Evolutionary conservation across 2,329 filamentous ascomycete genomes (phyloP).

Genomic region (Coniochaeta sp.): DNA sequence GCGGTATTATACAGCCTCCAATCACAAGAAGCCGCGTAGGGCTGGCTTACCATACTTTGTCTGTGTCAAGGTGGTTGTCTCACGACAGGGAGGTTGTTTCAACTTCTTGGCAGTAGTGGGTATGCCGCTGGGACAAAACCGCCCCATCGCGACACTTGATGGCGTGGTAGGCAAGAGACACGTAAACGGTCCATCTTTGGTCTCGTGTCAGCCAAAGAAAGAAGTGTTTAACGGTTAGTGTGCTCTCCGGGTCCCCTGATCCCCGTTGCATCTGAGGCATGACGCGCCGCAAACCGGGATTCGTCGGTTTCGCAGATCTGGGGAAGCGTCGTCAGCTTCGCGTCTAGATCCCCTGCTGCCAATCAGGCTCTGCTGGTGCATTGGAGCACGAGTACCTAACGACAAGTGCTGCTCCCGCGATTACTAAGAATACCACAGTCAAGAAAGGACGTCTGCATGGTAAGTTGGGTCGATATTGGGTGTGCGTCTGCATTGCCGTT

Average conservation of each 20-base stretch:
- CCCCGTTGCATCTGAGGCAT: neutral
- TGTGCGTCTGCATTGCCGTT: too few relatives aligned
- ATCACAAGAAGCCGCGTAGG: neutral
- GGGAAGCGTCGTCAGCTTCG: neutral
- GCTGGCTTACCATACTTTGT: neutral
- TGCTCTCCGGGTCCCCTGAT: neutral
- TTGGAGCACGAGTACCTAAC: neutral
- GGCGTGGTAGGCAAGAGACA: neutral
- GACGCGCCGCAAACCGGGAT: neutral
- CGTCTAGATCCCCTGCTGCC: neutral
- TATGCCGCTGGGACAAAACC: neutral
- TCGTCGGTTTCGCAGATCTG: neutral
- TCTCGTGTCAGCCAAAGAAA: neutral
- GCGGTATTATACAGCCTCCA: neutral
- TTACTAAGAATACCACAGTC: too few relatives aligned
- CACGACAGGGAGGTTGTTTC: neutral
- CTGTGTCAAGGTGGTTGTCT: neutral
- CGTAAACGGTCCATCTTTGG: too few relatives aligned
- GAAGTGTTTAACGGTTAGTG: neutral
- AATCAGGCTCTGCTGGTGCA: neutral
- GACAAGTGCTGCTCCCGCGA: too few relatives aligned
- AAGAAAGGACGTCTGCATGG: too few relatives aligned
- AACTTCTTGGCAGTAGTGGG: neutral
- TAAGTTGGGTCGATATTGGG: too few relatives aligned
- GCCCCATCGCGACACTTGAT: neutral